Evolutionary conservation across 2,329 filamentous ascomycete species (phyloP).

Genomic region (Phialocephala subalpina): DNA sequence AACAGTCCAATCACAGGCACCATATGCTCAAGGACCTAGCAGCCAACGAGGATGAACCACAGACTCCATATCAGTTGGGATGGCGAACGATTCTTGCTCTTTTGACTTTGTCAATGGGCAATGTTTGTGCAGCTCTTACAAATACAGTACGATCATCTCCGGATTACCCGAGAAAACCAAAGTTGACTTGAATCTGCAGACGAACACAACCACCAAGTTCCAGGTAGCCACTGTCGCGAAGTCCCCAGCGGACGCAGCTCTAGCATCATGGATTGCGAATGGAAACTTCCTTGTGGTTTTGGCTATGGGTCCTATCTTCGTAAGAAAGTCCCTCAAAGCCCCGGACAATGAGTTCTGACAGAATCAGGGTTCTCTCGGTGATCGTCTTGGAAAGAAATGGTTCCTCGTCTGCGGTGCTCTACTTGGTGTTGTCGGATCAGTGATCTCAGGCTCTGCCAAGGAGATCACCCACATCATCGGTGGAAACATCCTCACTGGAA

Average conservation of each 20-base stretch:
- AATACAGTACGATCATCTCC: conserved; percentile 30
- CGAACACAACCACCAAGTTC: conserved; percentile 33
- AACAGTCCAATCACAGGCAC: conserved; percentile 11
- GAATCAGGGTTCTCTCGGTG: conserved; percentile 24
- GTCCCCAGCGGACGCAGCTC: conserved; percentile 24
- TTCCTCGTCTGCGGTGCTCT: conserved; percentile 30
- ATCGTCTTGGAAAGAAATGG: conserved; percentile 35
- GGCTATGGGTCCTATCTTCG: conserved; percentile 31
- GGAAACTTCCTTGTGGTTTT: conserved; percentile 29
- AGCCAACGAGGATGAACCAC: conserved; percentile 27
- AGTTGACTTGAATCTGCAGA: conserved; percentile 13
- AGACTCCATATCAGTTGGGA: conserved; percentile 27
- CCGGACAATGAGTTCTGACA: conserved; percentile 1
- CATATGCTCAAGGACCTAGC: conserved; percentile 23
- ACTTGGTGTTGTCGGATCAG: conserved; percentile 26
- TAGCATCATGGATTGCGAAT: conserved; percentile 34
- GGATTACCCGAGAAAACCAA: background rate
- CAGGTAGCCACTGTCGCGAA: conserved; percentile 28
- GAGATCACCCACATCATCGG: conserved; percentile 25
- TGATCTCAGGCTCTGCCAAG: conserved; percentile 28
- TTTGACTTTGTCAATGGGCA: conserved; percentile 28
- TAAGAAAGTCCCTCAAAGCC: background rate
- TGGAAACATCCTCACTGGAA: conserved; percentile 29
- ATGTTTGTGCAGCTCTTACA: conserved; percentile 28
- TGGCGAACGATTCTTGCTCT: conserved; percentile 30